Conservation (phyloP, 257 asterid genomes). For the Scutellaria minor region DNA sequence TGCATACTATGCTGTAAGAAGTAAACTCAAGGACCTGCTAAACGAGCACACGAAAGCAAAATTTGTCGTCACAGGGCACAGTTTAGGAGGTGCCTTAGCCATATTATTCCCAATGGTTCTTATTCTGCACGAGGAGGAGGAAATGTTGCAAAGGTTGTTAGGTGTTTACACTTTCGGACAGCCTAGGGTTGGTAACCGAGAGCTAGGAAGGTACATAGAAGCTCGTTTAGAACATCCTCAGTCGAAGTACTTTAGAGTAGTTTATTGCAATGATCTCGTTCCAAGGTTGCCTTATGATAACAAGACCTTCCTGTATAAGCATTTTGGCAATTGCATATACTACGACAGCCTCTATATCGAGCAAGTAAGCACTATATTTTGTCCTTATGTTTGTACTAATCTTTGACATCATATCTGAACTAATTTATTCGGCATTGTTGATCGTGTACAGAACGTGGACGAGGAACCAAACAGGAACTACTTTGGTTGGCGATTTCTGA, state of each 20-base stretch:
- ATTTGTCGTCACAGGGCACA: conserved; percentile 86
- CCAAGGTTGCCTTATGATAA: conserved; percentile 94
- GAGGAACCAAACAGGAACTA: conserved; percentile 90
- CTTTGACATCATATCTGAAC: neutral
- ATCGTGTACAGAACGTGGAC: conserved; percentile 54
- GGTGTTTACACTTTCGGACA: conserved; percentile 86
- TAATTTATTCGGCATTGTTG: neutral
- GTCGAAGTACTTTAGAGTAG: conserved; percentile 74
- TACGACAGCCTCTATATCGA: conserved; percentile 77
- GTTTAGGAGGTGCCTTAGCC: conserved; percentile 95
- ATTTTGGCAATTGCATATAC: conserved; percentile 79
- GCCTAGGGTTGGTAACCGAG: conserved; percentile 79
- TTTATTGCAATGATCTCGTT: conserved; percentile 87
- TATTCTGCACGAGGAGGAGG: conserved; percentile 67
- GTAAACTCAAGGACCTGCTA: conserved; percentile 61
- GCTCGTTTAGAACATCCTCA: conserved; percentile 58
- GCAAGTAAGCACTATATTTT: conserved; percentile 49
- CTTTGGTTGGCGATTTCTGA: conserved; percentile 64
- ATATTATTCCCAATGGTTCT: conserved; percentile 79
- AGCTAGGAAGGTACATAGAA: conserved; percentile 68
- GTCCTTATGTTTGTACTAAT: neutral
- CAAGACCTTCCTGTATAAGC: conserved; percentile 82
- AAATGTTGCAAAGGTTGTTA: conserved; percentile 57
- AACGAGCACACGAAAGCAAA: conserved; percentile 69
- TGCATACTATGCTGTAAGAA: conserved; percentile 71